Percentiles rank a stretch among this genome's conserved stretches.
These are phyloP conservation scores for Kwoniella mangroviensis DNA, from an alignment of 768 basidiomycete species.

Conservation along the genomic window DNA sequence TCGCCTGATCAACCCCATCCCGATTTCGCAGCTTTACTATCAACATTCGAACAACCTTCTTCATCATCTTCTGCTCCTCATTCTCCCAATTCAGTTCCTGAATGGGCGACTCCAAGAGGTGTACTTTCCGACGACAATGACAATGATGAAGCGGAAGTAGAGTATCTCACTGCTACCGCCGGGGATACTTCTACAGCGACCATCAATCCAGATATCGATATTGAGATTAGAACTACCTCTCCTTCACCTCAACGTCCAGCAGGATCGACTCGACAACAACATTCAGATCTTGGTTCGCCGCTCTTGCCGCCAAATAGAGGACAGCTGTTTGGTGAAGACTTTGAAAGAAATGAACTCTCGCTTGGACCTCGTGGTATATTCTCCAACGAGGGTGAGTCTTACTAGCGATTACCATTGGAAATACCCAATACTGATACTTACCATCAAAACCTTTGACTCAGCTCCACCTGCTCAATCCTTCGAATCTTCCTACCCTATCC, in stretches of 20 bases:
- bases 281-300: constrained; percentile 14
- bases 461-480: constrained; percentile 5
- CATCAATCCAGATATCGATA: constrained; percentile 2
- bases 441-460: not conserved
- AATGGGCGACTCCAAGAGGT: constrained; percentile 21
- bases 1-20: constrained; percentile 32
- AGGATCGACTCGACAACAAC: not conserved
- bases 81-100: constrained; percentile 5
- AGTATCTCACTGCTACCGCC: constrained; percentile 28
- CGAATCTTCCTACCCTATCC: constrained; percentile 10
- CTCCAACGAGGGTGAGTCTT: constrained; percentile 1
- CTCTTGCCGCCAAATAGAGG: constrained; percentile 24
- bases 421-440: not conserved
- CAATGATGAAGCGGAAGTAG: constrained; percentile 37
- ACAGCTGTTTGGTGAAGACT: constrained; percentile 25
- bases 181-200: not conserved
- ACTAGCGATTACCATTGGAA: not conserved
- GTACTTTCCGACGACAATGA: constrained; percentile 2
- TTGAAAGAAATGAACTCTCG: not conserved
- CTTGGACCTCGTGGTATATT: constrained; percentile 26
- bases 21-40: constrained; percentile 37
- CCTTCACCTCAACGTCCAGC: constrained; percentile 40
- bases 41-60: constrained; percentile 23
- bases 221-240: constrained; percentile 45
- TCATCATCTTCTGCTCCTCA: constrained; percentile 3